Percentiles rank a stretch among this genome's conserved stretches.
Evolutionary conservation across 1,139 yeast genomes (phyloP).

Genomic region (Spathaspora sp.): DNA sequence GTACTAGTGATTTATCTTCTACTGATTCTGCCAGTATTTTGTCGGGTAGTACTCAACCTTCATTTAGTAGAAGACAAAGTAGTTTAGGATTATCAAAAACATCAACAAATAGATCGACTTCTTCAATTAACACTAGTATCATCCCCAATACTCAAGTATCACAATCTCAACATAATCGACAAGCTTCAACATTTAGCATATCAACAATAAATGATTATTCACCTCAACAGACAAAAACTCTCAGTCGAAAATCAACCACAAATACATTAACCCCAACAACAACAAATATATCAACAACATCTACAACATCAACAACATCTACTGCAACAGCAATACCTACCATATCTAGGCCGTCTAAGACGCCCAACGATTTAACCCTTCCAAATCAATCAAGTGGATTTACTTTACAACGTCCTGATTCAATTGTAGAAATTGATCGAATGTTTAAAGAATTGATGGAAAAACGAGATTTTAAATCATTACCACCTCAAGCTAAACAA

Average conservation of each 20-base stretch:
- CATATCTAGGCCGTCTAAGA: constrained; percentile 33
- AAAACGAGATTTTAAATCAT: constrained; percentile 76
- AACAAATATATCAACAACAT: constrained; percentile 15
- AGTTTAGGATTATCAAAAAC: constrained; percentile 63
- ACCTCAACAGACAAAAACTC: constrained; percentile 3
- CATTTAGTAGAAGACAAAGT: constrained; percentile 43
- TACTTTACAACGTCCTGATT: constrained; percentile 53
- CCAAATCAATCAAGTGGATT: constrained; percentile 18
- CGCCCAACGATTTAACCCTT: constrained; percentile 17
- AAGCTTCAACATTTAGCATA: constrained; percentile 42
- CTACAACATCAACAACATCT: not conserved
- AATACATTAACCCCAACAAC: constrained; percentile 15
- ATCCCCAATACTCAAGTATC: constrained; percentile 33
- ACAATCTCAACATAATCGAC: constrained; percentile 37
- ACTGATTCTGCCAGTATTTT: constrained; percentile 34
- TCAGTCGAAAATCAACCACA: constrained; percentile 17
- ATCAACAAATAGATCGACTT: constrained; percentile 15
- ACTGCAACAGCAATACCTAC: constrained; percentile 21
- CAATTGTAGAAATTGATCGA: constrained; percentile 60
- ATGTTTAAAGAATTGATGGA: constrained; percentile 73
- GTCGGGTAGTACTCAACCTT: constrained; percentile 23
- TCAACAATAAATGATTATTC: constrained; percentile 20
- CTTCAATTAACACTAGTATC: constrained; percentile 15
- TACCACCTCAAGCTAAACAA: constrained; percentile 74
- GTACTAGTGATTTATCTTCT: constrained; percentile 35